phyloP scores from a whole-genome alignment of 1,284 basidiomycete species.

The Peniophora sp. region DNA sequence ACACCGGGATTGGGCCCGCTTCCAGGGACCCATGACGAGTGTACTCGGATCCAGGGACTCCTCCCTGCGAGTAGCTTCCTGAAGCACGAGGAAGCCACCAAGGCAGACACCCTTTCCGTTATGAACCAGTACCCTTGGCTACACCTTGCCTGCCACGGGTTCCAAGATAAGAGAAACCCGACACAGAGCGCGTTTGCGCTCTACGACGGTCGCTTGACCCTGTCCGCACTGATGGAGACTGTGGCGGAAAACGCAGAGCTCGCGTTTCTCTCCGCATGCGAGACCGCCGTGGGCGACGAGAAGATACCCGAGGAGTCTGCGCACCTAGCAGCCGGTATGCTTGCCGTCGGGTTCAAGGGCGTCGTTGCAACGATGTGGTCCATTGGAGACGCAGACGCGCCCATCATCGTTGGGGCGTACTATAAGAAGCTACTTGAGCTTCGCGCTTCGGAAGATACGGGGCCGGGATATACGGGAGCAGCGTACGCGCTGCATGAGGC shows the following conservation, averaged over 20 bases:
- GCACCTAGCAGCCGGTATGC: slow-evolving; percentile 11
- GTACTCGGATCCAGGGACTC: background rate
- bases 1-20: background rate
- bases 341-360: slow-evolving; percentile 9
- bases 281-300: slow-evolving; percentile 9
- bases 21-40: background rate
- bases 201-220: slow-evolving; percentile 1
- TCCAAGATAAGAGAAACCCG: slow-evolving; percentile 5
- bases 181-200: slow-evolving; percentile 5
- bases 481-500: too few relatives aligned
- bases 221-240: background rate
- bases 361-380: slow-evolving; percentile 12
- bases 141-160: slow-evolving; percentile 11
- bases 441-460: too few relatives aligned
- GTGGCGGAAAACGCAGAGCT: slow-evolving; percentile 4
- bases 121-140: background rate
- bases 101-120: background rate
- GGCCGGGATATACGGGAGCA: too few relatives aligned
- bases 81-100: background rate
- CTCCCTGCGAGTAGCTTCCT: background rate
- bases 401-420: too few relatives aligned
- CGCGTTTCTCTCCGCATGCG: slow-evolving; percentile 12
- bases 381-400: background rate
- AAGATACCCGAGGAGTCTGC: slow-evolving; percentile 4
- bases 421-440: too few relatives aligned